Base-by-base conservation (phyloP, 306 rosid species). In the Fragaria nilgerrensis region DNA sequence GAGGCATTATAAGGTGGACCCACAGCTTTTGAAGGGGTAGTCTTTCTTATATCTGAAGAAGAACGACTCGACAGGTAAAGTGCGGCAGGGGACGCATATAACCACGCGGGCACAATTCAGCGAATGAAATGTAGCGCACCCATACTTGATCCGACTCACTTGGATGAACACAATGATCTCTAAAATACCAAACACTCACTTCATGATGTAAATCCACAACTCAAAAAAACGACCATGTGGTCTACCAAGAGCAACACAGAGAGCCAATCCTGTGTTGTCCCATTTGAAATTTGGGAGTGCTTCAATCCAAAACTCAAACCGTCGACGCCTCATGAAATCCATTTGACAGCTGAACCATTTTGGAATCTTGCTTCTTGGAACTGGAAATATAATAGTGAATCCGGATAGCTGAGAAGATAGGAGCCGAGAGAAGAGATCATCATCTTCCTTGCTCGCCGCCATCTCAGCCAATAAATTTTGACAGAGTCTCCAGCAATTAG, bases 141-240 rank as follows among this genome's bases (percentile, higher is more conserved):
- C 7, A 5, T 4, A 5, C 39, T 0, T 36, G 39, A 36, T 36
- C 7, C 39, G 7, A 36, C 39, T 36, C 39, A 4, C 0, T 36
- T 36, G 6, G 0, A 36, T 0, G 0, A 36, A 3, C 5, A 36
- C 0, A 10, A 0, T 0, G n/a, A n/a, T n/a, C n/a, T n/a, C n/a
- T n/a, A 19, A 1, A 11, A 20, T 7, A 0, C 2, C 0, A 8
- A n/a, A 20, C 27, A 6, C 4, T 0, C 2, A 8, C 62, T 25
- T 59, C 36, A 25, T 55, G 62, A 55, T 20, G 5, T 55, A 7
- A 59, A 59, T 59, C 9, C 0, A 3, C 0, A 3, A 3, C 0
- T 10, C 0, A 58, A 19, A 53, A n/a, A 5, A 1, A 7, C 1
- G 1, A 7, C 0, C 0, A 7, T 5, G 39, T 36, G 0, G 10